phyloP scores from a whole-genome alignment of 352 stramenopile species.

The Pythium sp. region DNA sequence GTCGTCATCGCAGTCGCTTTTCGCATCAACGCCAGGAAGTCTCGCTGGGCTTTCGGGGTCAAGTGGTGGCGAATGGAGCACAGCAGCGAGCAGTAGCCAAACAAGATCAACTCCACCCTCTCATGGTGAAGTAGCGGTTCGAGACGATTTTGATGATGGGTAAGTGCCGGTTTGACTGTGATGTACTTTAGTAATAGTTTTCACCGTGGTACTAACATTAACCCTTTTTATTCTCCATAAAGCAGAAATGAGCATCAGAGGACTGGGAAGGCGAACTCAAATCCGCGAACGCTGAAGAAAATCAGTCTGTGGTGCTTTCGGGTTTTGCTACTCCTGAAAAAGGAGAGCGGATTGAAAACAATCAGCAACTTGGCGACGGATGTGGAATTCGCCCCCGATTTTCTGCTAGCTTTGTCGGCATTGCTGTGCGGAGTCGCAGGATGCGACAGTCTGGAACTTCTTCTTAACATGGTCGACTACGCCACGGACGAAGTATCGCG shows the following conservation, averaged over 20 bases:
- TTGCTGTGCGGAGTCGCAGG: slow-evolving; percentile 59
- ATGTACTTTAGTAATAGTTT: slow-evolving; percentile 3
- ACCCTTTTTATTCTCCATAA: slow-evolving; percentile 4
- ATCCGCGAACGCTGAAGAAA: slow-evolving; percentile 25
- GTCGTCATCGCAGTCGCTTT: not conserved
- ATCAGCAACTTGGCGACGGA: slow-evolving; percentile 42
- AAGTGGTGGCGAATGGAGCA: slow-evolving; percentile 12
- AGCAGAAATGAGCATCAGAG: not conserved
- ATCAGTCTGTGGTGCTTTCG: slow-evolving; percentile 73
- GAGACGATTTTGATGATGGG: slow-evolving; percentile 40
- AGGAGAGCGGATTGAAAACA: slow-evolving; percentile 60
- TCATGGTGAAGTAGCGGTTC: not conserved
- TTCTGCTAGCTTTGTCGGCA: slow-evolving; percentile 53
- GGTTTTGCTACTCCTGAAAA: slow-evolving; percentile 73
- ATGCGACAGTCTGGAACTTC: slow-evolving; percentile 51
- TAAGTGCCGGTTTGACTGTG: slow-evolving; percentile 16
- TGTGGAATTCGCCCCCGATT: slow-evolving; percentile 64
- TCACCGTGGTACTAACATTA: not conserved
- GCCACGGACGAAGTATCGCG: slow-evolving; percentile 40
- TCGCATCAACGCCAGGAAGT: slow-evolving; percentile 3
- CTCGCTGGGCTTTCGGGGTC: not conserved
- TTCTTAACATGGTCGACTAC: slow-evolving; percentile 53
- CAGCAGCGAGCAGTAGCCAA: slow-evolving; percentile 13
- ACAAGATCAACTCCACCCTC: not conserved
- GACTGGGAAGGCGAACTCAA: not conserved